phyloP scores from a whole-genome alignment of 345 rosid species.

The Conringia planisiliqua region DNA sequence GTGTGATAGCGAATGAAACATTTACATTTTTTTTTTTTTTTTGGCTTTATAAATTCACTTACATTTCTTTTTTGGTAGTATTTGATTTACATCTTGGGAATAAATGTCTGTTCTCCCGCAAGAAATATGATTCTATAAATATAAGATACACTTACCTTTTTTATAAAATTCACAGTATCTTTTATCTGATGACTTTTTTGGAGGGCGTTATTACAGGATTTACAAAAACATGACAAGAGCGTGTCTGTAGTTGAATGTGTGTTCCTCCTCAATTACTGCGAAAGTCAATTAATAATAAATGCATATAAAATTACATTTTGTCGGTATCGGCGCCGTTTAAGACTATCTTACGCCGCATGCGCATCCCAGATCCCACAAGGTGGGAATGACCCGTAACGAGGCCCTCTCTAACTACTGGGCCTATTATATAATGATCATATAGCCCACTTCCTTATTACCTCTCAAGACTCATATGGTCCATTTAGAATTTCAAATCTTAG shows the following conservation, averaged over 20 bases:
- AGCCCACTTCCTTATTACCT: background rate
- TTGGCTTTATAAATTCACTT: background rate
- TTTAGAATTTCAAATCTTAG: background rate
- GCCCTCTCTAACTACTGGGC: background rate
- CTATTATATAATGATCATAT: background rate
- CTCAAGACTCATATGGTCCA: background rate
- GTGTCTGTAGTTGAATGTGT: constrained; percentile 17
- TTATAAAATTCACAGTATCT: background rate
- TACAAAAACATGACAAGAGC: background rate
- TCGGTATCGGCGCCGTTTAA: background rate
- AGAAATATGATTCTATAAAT: background rate
- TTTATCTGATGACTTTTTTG: background rate
- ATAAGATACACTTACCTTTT: background rate
- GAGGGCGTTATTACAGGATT: background rate
- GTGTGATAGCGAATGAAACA: background rate
- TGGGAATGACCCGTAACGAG: background rate
- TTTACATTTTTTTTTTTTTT: background rate
- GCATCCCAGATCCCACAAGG: background rate
- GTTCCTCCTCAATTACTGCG: constrained; percentile 13
- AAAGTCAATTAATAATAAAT: background rate
- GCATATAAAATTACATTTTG: no score
- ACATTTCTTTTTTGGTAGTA: background rate
- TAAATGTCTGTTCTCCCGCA: background rate
- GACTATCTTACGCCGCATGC: constrained; percentile 5
- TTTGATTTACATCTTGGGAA: constrained; percentile 3